Base-by-base conservation (phyloP, 495 filamentous ascomycete species). In the Lichenothelia convexa region DNA sequence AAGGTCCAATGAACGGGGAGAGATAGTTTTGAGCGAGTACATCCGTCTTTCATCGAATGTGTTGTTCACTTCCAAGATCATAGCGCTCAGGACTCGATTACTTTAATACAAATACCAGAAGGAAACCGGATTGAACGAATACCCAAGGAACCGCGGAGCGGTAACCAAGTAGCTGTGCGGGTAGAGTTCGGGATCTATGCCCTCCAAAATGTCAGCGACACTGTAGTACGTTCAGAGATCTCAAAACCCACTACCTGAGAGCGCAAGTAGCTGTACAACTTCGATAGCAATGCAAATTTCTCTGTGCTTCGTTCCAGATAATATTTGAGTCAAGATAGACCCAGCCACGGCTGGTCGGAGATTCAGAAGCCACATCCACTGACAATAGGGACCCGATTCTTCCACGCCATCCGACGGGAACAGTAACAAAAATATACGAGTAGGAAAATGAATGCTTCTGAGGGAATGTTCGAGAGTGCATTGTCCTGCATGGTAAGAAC, bases 21-120 rank as follows among this genome's bases (percentile, higher is more conserved):
- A 16, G 5, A 22, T 23, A 19, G 38, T 15, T 5, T 60, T 51
- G 41, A 74, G 48, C 18, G 69, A 60, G 45, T 78, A 77, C 46
- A 72, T 69, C 13, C 76, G 62, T 35, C 75, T 69, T 53, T 86
- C 79, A 36, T 65, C 70, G 47, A 80, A 83, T 0, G 76, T 83
- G 42, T 85, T 83, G 48, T 80, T 82, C 29, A 85, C 75, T 47
- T 86, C 80, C 12, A 82, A 44, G 23, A 87, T 67, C 52, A 83
- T 67, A 18, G 71, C 70, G 29, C 64, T 62, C 20, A 87, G 61
- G n/a, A 63, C 55, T 34, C 64, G 60, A 3, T 67, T 46, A 4
- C 56, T 42, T 16, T 65, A 64, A 47, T 87, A 86, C 5, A 87
- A 60, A 42, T 85, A 83, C 73, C 80, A 87, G 53, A 83, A 80